Evolutionary conservation across 2,329 filamentous ascomycete species (phyloP), one percentile per base, ranked within the genome.

Genomic region (Tolypocladium nubicola): DNA sequence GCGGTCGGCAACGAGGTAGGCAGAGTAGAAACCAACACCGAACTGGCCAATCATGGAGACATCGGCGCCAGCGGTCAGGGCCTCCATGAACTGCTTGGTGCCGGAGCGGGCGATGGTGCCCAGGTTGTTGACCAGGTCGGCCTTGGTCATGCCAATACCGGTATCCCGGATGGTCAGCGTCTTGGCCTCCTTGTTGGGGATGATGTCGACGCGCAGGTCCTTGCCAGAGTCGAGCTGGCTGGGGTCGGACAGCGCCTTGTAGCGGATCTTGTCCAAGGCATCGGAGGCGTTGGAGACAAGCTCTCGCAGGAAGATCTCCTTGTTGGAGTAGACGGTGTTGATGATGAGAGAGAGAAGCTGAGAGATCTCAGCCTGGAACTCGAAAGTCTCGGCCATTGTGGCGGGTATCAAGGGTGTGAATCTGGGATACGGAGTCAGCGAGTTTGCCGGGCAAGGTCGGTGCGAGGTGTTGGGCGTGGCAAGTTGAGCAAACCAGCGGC

Each of bases 351-450:
- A 91, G 75, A 99, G 89, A 66, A 99, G 90, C 90, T 99, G 94
- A 89, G 93, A 97, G 76, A 99, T 99, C 89, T 99, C 94, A 88
- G 94, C 94, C 88, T 99, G 94, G 84, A 97, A 99, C 88, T 97
- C 93, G 82, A 99, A 99, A 68, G 92, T 97, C 83, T 97, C 92
- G 77, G 90, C 79, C 90, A 96, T 96, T 75, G 75, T 89, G 78
- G 72, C 71, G 76, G 73, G 67, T 74, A 73, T 73, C 68, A 70
- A 70, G 38, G 58, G 63, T 63, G 65, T 67, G 26, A 38, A n/a
- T 45, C 43, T 26, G 30, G 10, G n/a, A 21, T 16, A 30, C n/a
- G 41, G 57, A 21, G 50, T 57, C 37, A 30, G 41, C 38, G 16
- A 47, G 39, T 35, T 33, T 26, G 47, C 33, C 14, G 52, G 10